Percentiles rank a stretch among this genome's conserved stretches.
These are phyloP conservation scores for Carex sylvatica DNA, from an alignment of 202 grass and related monocot species.

Conservation along the genomic window DNA sequence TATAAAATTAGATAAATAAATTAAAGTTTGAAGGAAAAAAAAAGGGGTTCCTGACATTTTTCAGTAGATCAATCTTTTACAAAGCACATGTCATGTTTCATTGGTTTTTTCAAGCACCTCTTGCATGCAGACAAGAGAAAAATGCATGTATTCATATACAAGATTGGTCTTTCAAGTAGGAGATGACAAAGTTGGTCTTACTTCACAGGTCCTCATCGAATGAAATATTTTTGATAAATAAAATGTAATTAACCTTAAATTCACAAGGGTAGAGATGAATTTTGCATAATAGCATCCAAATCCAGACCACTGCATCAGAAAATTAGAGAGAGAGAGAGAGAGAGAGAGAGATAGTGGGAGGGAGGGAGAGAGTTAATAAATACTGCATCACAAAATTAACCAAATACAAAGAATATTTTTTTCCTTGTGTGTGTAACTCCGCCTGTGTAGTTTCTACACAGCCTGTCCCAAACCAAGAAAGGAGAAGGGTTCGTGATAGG, in stretches of 20 bases:
- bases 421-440: too few species aligned
- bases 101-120: not conserved
- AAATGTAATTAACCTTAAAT: slow-evolving; percentile 32
- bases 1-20: not conserved
- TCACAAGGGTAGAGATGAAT: slow-evolving; percentile 30
- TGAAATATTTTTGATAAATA: slow-evolving; percentile 10
- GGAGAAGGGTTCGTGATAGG: too few species aligned
- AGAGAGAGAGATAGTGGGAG: too few species aligned
- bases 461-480: too few species aligned
- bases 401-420: not conserved
- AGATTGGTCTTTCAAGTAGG: not conserved
- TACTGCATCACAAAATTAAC: slow-evolving; percentile 18
- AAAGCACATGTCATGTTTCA: not conserved
- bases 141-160: not conserved
- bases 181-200: not conserved
- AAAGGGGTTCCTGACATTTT: not conserved
- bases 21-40: not conserved
- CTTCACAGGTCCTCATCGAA: not conserved
- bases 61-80: not conserved
- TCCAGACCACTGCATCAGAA: slow-evolving; percentile 48
- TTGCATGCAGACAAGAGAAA: not conserved
- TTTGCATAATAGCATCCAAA: slow-evolving; percentile 42
- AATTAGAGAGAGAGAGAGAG: not conserved
- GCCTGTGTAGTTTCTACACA: too few species aligned
- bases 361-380: not conserved